Evolutionary conservation across 345 rosid species (phyloP), one percentile per base, ranked within the genome.

Genomic region (Microcos paniculata): DNA sequence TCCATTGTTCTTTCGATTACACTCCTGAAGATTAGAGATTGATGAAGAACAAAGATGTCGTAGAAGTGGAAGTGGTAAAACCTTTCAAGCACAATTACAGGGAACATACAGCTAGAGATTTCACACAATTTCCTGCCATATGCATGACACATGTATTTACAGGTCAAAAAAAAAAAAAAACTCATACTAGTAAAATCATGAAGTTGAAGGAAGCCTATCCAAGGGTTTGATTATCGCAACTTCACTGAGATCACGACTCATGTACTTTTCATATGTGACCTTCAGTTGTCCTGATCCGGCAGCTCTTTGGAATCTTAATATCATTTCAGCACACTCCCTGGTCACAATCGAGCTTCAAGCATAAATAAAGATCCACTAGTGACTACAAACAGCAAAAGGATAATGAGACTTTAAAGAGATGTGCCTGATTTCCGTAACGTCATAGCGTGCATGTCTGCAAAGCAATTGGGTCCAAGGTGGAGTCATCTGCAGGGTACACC

Each of bases 321-420:
- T 88, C 97, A 87, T 89, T 81, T 88, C 91, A 0, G 94, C 92
- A 72, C 96, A 96, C 9, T 89, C 94, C 90, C 99, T 93, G 84
- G 53, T 19, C 78, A 72, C 24, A 77, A 62, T 58, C 42, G 53
- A 71, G n/a, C 49, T n/a, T 35, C 42, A 58, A 71, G n/a, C 49
- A 26, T 35, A 38, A 59, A 8, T 58, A 78, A 42, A 14, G 19
- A 13, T 23, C 9, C 24, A 1, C 61, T 16, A 64, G 51, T 35
- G 24, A 56, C 33, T 38, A 18, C 4, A 5, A 26, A 65, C 40
- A 3, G 40, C 40, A 35, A 13, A 19, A 58, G 73, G 28, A 38
- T 30, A n/a, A 46, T 24, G 19, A 52, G 63, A 16, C 4, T 18
- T 19, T 3, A 23, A 71, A 67, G 35, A 59, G 23, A 6, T 14